Evolutionary conservation across 805 yeast species (phyloP).

Genomic region (Candida coleopterorum): DNA sequence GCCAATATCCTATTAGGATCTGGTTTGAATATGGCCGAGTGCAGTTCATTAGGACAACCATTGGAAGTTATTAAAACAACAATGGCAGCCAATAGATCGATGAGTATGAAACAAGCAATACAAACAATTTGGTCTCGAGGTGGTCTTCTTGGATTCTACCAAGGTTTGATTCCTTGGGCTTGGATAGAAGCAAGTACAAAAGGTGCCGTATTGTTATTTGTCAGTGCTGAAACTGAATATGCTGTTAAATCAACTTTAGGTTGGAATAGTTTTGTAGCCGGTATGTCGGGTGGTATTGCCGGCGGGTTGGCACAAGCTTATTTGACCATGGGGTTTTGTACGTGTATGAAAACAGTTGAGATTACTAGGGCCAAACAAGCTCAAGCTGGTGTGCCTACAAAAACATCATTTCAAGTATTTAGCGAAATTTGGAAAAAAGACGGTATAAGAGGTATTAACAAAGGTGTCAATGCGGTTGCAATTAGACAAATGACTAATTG

Average conservation of each 20-base stretch:
- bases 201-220: slow-evolving; percentile 93
- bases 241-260: slow-evolving; percentile 56
- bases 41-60: slow-evolving; percentile 94
- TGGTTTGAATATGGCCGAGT: slow-evolving; percentile 87
- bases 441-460: slow-evolving; percentile 92
- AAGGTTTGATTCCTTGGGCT: slow-evolving; percentile 98
- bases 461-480: slow-evolving; percentile 99
- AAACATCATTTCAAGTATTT: slow-evolving; percentile 81
- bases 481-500: slow-evolving; percentile 98
- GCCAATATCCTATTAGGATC: slow-evolving; percentile 92
- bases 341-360: slow-evolving; percentile 98
- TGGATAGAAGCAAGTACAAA: slow-evolving; percentile 99
- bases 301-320: slow-evolving; percentile 98
- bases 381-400: slow-evolving; percentile 56
- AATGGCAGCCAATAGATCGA: slow-evolving; percentile 91
- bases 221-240: slow-evolving; percentile 88
- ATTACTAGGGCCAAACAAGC: slow-evolving; percentile 85
- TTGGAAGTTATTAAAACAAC: slow-evolving; percentile 94
- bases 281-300: slow-evolving; percentile 91
- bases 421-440: slow-evolving; percentile 77
- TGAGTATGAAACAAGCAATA: slow-evolving; percentile 63
- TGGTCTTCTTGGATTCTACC: slow-evolving; percentile 88
- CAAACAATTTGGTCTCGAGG: slow-evolving; percentile 88
- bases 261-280: slow-evolving; percentile 64
- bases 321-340: slow-evolving; percentile 95